Base-by-base conservation (phyloP, 805 yeast species). In the Torulaspora delbrueckii region DNA sequence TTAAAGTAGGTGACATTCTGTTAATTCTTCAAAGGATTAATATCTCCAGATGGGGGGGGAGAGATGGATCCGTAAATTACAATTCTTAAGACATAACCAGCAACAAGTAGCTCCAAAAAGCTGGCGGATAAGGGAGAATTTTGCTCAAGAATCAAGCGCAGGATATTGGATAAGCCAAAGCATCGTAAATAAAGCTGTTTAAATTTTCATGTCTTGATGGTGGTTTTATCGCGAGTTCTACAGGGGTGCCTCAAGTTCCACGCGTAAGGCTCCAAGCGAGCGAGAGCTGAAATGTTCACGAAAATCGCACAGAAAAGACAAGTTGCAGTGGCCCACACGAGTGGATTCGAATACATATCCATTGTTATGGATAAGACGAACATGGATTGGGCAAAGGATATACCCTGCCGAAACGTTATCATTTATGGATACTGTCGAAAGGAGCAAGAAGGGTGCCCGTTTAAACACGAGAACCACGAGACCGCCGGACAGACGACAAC, bases 391-490 rank as follows among this genome's bases (percentile, higher is more conserved):
- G 89, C 90, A 5, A 82, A 78, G 63, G 82, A 81, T 48, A 82
- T 87, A 24, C 89, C 84, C 45, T 88, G 96, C 67, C 76, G 89
- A 62, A 88, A 88, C 58, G 81, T 87, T 45, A 78, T 83, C 39
- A 86, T 86, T 27, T 88, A 87, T 69, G 96, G 96, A 3, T 86
- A 76, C 58, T 88, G 96, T 71, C 86, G 86, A 63, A 87, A 77
- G 67, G 89, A 86, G 56, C 84, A 84, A 54, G 87, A 86, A 57
- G 96, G 96, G 8, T 88, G 96, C 61, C 84, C 82, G 2, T 88
- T 86, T 60, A 80, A 78, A 41, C 95, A 86, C 62, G 84, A 77
- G 47, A 66, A 61, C 32, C 71, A 68, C 38, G 58, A 60, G 24
- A 40, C 48, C 34, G 38, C 24, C 18, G 38, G 35, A 14, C 49